These are phyloP conservation scores for carrot (Daucus carota) DNA, from an alignment of 129 eudicot genomes.

Conservation along the genomic window DNA sequence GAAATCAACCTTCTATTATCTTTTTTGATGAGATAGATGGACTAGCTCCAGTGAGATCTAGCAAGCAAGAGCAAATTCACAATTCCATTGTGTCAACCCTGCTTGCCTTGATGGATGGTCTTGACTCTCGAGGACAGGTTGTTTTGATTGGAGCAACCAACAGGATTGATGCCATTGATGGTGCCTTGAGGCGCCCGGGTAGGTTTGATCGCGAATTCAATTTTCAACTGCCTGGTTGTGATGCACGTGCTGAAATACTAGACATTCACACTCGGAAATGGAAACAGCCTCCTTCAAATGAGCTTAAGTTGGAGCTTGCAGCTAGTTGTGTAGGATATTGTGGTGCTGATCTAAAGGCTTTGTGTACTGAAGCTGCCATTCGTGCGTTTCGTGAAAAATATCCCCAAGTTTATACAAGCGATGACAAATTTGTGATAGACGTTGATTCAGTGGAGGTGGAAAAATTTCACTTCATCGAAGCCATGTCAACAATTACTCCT, in stretches of 20 bases:
- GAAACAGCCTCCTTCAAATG: conserved; percentile 80
- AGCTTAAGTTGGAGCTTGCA: conserved; percentile 83
- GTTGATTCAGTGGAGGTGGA: conserved; percentile 86
- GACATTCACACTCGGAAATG: conserved; percentile 97
- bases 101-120: conserved; percentile 98
- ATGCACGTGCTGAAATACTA: conserved; percentile 94
- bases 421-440: conserved; percentile 92
- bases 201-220: conserved; percentile 96
- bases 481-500: conserved; percentile 95
- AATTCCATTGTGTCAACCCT: conserved; percentile 96
- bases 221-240: conserved; percentile 89
- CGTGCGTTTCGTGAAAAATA: conserved; percentile 97
- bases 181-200: conserved; percentile 96
- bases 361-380: conserved; percentile 99
- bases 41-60: conserved; percentile 96
- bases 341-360: conserved; percentile 96
- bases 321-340: conserved; percentile 99
- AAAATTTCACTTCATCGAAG: conserved; percentile 83
- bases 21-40: conserved; percentile 99
- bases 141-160: conserved; percentile 98
- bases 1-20: conserved; percentile 93
- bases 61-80: conserved; percentile 98
- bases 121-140: conserved; percentile 98
- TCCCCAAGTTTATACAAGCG: conserved; percentile 98
- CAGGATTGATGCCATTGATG: conserved; percentile 94